Evolutionary conservation across 2,329 filamentous ascomycete genomes (phyloP), one percentile per base, ranked within the genome.

Genomic region (Phaeosphaeriaceae sp.): DNA sequence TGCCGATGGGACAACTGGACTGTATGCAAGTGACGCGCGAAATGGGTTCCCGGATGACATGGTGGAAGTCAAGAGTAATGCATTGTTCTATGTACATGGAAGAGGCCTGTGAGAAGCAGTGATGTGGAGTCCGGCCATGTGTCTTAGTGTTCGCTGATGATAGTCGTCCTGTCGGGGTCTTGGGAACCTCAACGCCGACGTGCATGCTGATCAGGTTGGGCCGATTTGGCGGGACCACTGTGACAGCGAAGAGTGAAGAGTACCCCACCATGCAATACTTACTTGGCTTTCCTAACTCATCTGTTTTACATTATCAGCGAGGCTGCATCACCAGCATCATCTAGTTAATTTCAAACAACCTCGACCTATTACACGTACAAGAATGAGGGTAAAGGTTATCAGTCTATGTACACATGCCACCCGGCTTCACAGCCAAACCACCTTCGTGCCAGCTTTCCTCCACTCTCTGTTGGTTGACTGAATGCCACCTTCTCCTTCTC

Each of bases 391-490:
- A 26, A 26, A 26, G 23, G 23, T 8, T 26, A 20, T 83, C 77
- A 76, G 81, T 89, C 69, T 48, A 79, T 74, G 68, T 87, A 87
- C 40, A 87, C 82, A 70, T 79, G 77, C 84, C 84, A 87, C 39
- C 80, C 81, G 48, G 77, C 77, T 39, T 77, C 73, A 38, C 71
- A 72, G 17, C 80, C 82, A 59, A 82, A 84, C 75, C 84, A 87
- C 52, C 78, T 79, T 60, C 80, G 75, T 7, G 84, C 83, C 55
- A 88, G 72, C 34, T 72, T 73, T 12, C 78, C 79, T 30, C 86
- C 86, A 60, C 79, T 82, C 57, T 82, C 81, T 0, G 86, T 88
- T n/a, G 85, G 84, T 60, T 86, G 83, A 59, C 83, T 86, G 71
- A 88, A 87, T 2, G 85, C 85, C 32, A 87, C 75, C 61, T 79